Conservation (phyloP, 1,284 basidiomycete species). For the Pseudozyma hubeiensis region DNA sequence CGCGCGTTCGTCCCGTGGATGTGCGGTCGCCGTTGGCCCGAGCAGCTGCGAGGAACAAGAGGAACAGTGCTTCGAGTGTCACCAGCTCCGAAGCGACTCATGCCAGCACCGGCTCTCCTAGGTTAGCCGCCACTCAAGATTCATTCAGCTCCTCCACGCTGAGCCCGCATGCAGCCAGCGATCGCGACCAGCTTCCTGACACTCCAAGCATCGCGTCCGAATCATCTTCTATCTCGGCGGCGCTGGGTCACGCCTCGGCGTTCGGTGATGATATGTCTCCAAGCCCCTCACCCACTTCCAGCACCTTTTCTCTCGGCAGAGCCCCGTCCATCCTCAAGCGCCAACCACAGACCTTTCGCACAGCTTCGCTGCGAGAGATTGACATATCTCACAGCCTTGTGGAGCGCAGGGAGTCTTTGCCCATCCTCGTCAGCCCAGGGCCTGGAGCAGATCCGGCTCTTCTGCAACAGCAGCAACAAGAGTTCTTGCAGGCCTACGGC, state of each 20-base stretch:
- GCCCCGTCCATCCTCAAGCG: constrained; percentile 58
- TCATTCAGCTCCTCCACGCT: neutral
- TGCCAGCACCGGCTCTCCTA: neutral
- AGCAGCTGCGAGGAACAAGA: constrained; percentile 15
- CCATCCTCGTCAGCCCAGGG: constrained; percentile 6
- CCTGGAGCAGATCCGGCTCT: constrained; percentile 3
- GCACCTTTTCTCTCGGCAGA: constrained; percentile 30
- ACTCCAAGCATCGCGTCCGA: constrained; percentile 33
- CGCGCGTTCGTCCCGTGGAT: constrained; percentile 24
- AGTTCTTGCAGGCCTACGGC: constrained; percentile 11
- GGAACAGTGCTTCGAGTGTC: constrained; percentile 27
- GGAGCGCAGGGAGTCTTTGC: constrained; percentile 27
- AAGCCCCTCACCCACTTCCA: constrained; percentile 26
- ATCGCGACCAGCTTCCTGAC: neutral
- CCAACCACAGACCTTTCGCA: constrained; percentile 49
- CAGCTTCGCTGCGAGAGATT: constrained; percentile 32
- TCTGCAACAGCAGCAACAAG: constrained; percentile 9
- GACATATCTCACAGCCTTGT: constrained; percentile 35
- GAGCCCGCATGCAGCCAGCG: neutral
- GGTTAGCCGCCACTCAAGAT: neutral
- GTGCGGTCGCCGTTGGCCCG: constrained; percentile 18
- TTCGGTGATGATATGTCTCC: constrained; percentile 6
- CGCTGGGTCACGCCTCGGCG: neutral
- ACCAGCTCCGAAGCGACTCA: constrained; percentile 2
- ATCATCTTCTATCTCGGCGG: constrained; percentile 22